Base-by-base conservation (phyloP, 2,329 filamentous ascomycete genomes). In the Trichophyton schoenleinii region DNA sequence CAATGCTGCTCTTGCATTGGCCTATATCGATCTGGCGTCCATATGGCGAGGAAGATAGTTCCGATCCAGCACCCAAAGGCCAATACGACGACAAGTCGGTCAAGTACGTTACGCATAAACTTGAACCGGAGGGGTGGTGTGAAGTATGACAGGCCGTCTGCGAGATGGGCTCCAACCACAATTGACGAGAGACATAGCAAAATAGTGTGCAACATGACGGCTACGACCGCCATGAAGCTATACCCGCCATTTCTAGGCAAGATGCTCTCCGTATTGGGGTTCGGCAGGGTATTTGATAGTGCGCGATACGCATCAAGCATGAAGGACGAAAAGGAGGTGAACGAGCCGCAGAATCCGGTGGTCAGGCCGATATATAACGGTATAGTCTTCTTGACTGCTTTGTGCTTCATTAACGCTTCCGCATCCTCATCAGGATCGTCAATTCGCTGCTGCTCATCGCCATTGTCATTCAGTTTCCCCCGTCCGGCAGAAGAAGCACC, bases 321-420 rank as follows among this genome's bases (percentile, higher is more conserved):
- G 70, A 95, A 95, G 20, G 86, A 85, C 0, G 91, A 95, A 73
- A 96, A 96, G 8, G 87, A 91, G 0, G 91, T 96, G 69, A 94
- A 89, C 66, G 88, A 91, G 64, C 92, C 89, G 68, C 90, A 95
- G 72, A 94, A 94, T 9, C 88, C 92, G 0, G 88, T 95, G 0
- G 89, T 83, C 4, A 96, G 82, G 58, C 88, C 91, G 62, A 95
- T 87, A 70, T 95, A 96, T 0, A 96, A 78, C 0, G 92, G 91
- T 31, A 95, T 87, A 0, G 88, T 88, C 77, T 95, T 95, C 71
- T 96, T 96, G 31, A 79, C 75, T 3, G 84, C 78, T 42, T 81
- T 72, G 69, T 88, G 83, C 1, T 79, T 79, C 69, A 86, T 82
- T 15, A 62, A 53, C 61, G 78, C 2, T 25, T 58, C 62, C 18